Evolutionary conservation across 1,139 yeast species (phyloP), one percentile per base, ranked within the genome.

Genomic region (Saccharomyces hybrid): DNA sequence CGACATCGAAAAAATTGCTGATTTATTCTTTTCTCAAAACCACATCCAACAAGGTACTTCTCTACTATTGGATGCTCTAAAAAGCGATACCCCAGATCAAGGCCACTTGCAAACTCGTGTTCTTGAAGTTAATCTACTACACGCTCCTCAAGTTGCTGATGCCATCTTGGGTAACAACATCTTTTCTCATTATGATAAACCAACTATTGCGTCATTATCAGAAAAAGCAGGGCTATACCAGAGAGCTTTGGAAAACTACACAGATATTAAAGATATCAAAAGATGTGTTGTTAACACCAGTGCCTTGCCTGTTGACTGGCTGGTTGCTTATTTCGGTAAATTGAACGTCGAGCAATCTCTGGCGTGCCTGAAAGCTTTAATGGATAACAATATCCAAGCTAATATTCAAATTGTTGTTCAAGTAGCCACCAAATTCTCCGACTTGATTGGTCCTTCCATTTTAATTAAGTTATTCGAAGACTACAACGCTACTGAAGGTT

Each of bases 61-160:
- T n/a, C 89, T 95, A 76, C 77, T 95, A 65, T 78, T 95, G 66
- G 99, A 95, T 73, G 98, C 98, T 8, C 80, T 95, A 70, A 93
- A 93, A 76, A 89, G 85, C 61, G 96, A 95, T 73, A 79, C 85
- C 47, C 98, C 99, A 52, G 88, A 93, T 59, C 96, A 93, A 69
- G 98, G 97, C 16, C 96, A 90, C 67, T 78, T 95, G 68, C 99
- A 95, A 78, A 95, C 99, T 14, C 84, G 95, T 68, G 84, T 95
- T 53, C 81, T 95, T 64, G 99, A 95, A 73, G 90, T 88, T 63
- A 95, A 95, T 72, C 78, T 95, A 70, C 73, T 88, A 70, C 95
- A 91, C 69, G 99, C 99, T 9, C 99, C 99, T 51, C 99, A 95
- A 78, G 99, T 95, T 55, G 99, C 99, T 47, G 99, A 95, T 74